Base-by-base conservation (phyloP, 2,329 filamentous ascomycete genomes). In the Hortaea sp. region DNA sequence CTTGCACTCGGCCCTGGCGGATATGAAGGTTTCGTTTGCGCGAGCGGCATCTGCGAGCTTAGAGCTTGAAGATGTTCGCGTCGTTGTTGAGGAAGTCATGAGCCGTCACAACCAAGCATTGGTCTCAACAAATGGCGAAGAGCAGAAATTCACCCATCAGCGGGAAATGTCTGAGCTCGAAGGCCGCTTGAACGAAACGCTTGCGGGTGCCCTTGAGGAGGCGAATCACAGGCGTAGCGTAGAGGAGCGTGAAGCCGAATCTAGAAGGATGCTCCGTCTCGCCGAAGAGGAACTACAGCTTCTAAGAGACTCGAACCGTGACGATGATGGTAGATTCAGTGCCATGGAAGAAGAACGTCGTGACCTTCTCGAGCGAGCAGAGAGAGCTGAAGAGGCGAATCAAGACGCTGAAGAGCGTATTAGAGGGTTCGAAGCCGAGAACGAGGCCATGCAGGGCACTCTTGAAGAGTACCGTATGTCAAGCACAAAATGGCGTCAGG, bases 381-480 rank as follows among this genome's bases (percentile, higher is more conserved):
- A 67, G 43, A 55, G 56, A 1, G 64, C 65, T n/a, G 53, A 64
- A 35, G 50, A 57, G 9, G 53, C 51, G 35, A 52, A 60, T 48
- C 50, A 53, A 7, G 49, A 53, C 13, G 52, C 57, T n/a, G 58
- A 62, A 39, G 56, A 57, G 13, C 55, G 57, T 31, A 43, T 49
- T 4, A 49, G 55, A 32, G 55, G 74, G 47, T 62, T 81, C 30
- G 73, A 73, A 20, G 71, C 73, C 5, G 79, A 81, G 64, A 82
- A 80, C 50, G 74, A 77, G 41, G 73, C 75, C 6, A 68, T 83
- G 27, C 73, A 81, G 51, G 75, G 70, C 43, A 82, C 76, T 2
- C 65, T 83, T 6, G 76, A 81, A 49, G 80, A 85, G 58, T 82
- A 84, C 59, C 77, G 79, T 38, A 62, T 75, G 10, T 77, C 77